Conservation (phyloP, 805 yeast species). For the Yarrowia sp. region DNA sequence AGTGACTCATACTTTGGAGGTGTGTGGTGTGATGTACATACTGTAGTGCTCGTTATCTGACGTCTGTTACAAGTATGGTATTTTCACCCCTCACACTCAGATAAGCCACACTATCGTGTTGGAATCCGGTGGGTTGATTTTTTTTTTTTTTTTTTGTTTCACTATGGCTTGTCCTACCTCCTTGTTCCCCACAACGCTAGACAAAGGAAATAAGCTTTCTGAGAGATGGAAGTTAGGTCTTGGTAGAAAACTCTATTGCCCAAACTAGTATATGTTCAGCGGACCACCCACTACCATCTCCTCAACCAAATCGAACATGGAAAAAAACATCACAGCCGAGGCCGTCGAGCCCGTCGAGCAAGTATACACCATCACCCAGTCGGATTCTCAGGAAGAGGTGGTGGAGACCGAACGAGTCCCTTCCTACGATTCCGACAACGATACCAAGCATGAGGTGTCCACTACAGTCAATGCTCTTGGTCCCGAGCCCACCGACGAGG, state of each 20-base stretch:
- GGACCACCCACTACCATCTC: not conserved
- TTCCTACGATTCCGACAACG: constrained; percentile 2
- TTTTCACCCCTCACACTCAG: too few species aligned
- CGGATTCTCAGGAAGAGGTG: not conserved
- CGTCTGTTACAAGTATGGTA: too few species aligned
- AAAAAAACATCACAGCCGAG: not conserved
- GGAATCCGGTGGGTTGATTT: too few species aligned
- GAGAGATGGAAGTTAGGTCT: constrained; percentile 9
- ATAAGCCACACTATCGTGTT: too few species aligned
- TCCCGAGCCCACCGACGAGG: constrained; percentile 51
- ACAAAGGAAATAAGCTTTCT: not conserved
- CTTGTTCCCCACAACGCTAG: too few species aligned
- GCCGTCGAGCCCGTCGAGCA: constrained; percentile 13
- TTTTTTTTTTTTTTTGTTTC: too few species aligned
- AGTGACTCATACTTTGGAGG: too few species aligned
- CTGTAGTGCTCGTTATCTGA: too few species aligned
- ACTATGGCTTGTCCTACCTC: too few species aligned
- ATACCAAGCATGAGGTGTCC: not conserved
- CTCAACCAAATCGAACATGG: not conserved
- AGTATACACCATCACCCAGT: not conserved
- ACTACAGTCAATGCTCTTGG: constrained; percentile 29
- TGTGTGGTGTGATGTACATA: too few species aligned
- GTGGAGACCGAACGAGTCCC: not conserved
- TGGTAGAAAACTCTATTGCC: not conserved
- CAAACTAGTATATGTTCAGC: not conserved